Conservation (phyloP, 768 basidiomycete species). For the Xerocomus potaroensis region DNA sequence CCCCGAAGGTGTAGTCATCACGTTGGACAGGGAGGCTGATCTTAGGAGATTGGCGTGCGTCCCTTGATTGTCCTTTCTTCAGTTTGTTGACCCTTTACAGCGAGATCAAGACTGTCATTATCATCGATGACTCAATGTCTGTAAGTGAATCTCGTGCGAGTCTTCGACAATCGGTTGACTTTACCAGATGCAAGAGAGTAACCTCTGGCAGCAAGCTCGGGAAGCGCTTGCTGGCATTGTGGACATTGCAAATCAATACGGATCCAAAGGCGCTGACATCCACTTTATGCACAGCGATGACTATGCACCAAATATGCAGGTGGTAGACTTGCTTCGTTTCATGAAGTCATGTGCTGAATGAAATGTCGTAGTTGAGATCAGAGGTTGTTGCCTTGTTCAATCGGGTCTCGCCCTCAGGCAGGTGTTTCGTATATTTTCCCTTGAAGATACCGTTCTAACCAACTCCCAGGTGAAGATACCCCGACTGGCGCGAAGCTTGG, state of each 20-base stretch:
- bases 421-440: neutral
- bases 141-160: constrained; percentile 9
- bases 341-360: neutral
- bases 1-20: constrained; percentile 6
- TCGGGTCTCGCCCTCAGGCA: constrained; percentile 21
- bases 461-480: constrained; percentile 29
- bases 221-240: constrained; percentile 41
- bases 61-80: neutral
- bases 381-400: constrained; percentile 26
- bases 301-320: constrained; percentile 29
- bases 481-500: constrained; percentile 37
- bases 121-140: constrained; percentile 40
- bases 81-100: constrained; percentile 9
- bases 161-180: neutral
- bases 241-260: constrained; percentile 34
- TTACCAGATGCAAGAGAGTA: constrained; percentile 37
- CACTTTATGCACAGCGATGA: constrained; percentile 38
- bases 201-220: constrained; percentile 36
- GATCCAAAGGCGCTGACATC: constrained; percentile 38
- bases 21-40: constrained; percentile 21
- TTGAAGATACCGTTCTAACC: neutral
- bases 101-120: constrained; percentile 39
- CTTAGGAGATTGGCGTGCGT: constrained; percentile 28
- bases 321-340: neutral
- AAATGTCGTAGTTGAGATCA: constrained; percentile 14